A percentile compares a stretch with the other conserved stretches of the same genome.
Evolutionary conservation across 495 filamentous ascomycete species (phyloP).

Genomic region (Podospora australis): DNA sequence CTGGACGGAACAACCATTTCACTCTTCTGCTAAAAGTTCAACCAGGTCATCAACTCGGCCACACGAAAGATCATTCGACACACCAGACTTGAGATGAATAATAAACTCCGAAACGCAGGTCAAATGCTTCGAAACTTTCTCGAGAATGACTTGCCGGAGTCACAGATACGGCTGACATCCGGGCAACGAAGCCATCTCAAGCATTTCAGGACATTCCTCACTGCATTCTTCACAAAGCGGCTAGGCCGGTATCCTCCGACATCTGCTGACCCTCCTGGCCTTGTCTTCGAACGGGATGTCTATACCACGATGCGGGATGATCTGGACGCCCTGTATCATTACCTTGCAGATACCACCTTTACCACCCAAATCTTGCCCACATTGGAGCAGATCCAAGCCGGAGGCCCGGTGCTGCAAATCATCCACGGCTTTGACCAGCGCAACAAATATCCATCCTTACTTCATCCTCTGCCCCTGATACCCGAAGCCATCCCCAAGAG

Average conservation of each 20-base stretch:
- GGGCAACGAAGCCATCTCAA: slow-evolving; percentile 53
- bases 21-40: too few relatives aligned
- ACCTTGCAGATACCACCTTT: slow-evolving; percentile 50
- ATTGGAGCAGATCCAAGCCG: slow-evolving; percentile 38
- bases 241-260: slow-evolving; percentile 61
- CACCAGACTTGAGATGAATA: slow-evolving; percentile 56
- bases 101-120: slow-evolving; percentile 44
- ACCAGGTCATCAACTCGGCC: slow-evolving; percentile 45
- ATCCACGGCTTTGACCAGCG: slow-evolving; percentile 52
- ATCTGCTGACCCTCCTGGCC: slow-evolving; percentile 20
- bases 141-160: slow-evolving; percentile 51
- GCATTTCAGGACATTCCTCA: slow-evolving; percentile 55
- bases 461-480: slow-evolving; percentile 53
- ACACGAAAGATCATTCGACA: slow-evolving; percentile 55
- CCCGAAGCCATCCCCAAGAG: slow-evolving; percentile 33
- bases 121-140: slow-evolving; percentile 51
- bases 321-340: slow-evolving; percentile 56
- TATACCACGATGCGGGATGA: slow-evolving; percentile 54
- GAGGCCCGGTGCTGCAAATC: slow-evolving; percentile 55
- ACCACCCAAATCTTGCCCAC: slow-evolving; percentile 33
- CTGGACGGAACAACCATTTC: too few relatives aligned
- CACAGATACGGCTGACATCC: slow-evolving; percentile 47
- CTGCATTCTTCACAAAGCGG: slow-evolving; percentile 51
- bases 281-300: slow-evolving; percentile 45
- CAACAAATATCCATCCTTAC: slow-evolving; percentile 46